Conservation (phyloP, 2,329 filamentous ascomycete species). For the Dendrostoma leiphaemia region DNA sequence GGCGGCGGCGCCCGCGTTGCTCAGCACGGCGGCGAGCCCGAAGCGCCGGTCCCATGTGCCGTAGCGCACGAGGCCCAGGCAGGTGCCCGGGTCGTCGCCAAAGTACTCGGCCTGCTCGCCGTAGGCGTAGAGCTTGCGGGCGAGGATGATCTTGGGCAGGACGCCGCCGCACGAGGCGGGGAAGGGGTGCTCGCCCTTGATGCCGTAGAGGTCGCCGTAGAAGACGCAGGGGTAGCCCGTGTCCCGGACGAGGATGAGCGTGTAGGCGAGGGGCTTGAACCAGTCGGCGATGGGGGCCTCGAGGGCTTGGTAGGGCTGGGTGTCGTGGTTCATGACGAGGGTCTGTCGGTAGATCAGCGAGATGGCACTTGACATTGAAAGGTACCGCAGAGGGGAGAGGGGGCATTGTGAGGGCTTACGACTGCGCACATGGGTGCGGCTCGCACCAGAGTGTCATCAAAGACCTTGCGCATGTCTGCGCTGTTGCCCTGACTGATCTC, state of each 20-base stretch:
- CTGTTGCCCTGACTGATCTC: constrained; percentile 52
- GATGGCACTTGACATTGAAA: background rate
- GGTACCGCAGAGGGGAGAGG: background rate
- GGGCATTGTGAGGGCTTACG: constrained; percentile 23
- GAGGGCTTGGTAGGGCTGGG: constrained; percentile 41
- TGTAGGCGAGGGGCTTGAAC: constrained; percentile 71
- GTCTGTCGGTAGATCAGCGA: constrained; percentile 45
- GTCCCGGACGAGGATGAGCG: constrained; percentile 65
- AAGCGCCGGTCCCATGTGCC: constrained; percentile 43
- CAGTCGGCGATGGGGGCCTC: constrained; percentile 59
- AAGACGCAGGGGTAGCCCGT: constrained; percentile 66
- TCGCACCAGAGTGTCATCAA: constrained; percentile 57
- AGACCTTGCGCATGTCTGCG: constrained; percentile 62
- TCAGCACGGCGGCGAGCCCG: constrained; percentile 57
- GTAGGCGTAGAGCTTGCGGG: constrained; percentile 65
- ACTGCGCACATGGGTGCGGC: constrained; percentile 35
- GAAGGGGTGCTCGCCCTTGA: constrained; percentile 43
- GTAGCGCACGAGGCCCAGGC: constrained; percentile 58
- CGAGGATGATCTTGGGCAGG: constrained; percentile 58
- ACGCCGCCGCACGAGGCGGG: constrained; percentile 52
- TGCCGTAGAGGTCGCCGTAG: constrained; percentile 70
- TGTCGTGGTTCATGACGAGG: constrained; percentile 72
- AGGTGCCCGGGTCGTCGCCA: constrained; percentile 57
- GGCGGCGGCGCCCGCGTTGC: constrained; percentile 45
- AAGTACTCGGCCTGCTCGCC: constrained; percentile 65